Percentiles rank a stretch among this genome's conserved stretches.
phyloP scores from a whole-genome alignment of 1,284 basidiomycete genomes.

The Fomitopsis betulina region DNA sequence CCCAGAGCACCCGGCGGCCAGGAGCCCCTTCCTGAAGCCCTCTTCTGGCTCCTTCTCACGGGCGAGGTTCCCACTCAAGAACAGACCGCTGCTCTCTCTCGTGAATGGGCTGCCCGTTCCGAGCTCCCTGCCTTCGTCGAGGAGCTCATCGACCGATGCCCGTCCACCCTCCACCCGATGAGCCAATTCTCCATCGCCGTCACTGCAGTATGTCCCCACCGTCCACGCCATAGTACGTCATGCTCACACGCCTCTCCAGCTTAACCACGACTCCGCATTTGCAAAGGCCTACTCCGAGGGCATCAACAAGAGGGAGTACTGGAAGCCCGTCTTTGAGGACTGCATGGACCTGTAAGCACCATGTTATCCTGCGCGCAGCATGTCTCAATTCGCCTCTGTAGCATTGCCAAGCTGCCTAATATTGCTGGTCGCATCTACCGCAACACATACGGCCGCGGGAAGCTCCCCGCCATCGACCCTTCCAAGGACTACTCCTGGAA shows the following conservation, averaged over 20 bases:
- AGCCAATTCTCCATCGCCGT: slow-evolving; percentile 94
- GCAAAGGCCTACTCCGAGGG: slow-evolving; percentile 94
- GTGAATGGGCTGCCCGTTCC: slow-evolving; percentile 90
- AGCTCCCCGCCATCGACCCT: slow-evolving; percentile 85
- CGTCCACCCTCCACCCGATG: slow-evolving; percentile 94
- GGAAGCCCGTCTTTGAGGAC: slow-evolving; percentile 95
- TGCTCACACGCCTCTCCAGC: slow-evolving; percentile 35
- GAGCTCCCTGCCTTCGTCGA: slow-evolving; percentile 90
- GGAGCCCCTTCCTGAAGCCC: slow-evolving; percentile 90
- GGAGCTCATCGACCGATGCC: slow-evolving; percentile 90
- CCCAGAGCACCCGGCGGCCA: slow-evolving; percentile 87
- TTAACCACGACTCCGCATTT: slow-evolving; percentile 97
- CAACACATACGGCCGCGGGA: slow-evolving; percentile 90
- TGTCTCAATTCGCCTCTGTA: slow-evolving; percentile 20
- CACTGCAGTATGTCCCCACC: slow-evolving; percentile 68
- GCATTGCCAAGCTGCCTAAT: slow-evolving; percentile 95
- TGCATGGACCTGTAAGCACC: slow-evolving; percentile 86
- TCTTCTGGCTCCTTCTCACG: slow-evolving; percentile 95
- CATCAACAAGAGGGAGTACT: slow-evolving; percentile 95
- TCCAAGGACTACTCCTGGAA: slow-evolving; percentile 94
- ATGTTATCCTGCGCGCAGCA: background rate
- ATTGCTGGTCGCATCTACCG: slow-evolving; percentile 97
- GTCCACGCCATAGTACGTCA: slow-evolving; percentile 3
- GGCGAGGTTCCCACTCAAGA: slow-evolving; percentile 89
- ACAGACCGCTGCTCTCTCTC: slow-evolving; percentile 81